Evolutionary conservation across 2,329 filamentous ascomycete species (phyloP).

Genomic region (Colletotrichum sidae): DNA sequence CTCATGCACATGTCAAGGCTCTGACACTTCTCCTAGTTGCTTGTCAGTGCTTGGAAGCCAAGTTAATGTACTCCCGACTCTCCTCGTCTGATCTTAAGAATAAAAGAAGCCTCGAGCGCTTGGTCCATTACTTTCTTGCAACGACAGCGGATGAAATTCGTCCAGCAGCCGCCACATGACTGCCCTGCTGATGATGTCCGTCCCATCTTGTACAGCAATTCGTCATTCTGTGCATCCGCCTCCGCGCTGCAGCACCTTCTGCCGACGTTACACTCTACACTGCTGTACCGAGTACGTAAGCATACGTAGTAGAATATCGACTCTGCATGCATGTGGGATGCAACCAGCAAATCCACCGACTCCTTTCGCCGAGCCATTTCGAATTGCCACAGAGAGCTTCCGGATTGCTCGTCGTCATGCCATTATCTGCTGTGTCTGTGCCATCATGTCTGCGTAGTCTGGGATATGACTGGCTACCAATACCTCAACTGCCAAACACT

Average conservation of each 20-base stretch:
- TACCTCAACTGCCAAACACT: conserved; percentile 11
- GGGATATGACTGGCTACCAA: neutral
- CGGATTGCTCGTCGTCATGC: neutral
- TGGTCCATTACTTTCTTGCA: conserved; percentile 6
- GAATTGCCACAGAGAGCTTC: neutral
- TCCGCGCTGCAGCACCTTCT: no score
- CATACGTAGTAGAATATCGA: no score
- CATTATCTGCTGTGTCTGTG: neutral
- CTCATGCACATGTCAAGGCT: conserved; percentile 3
- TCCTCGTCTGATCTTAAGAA: conserved; percentile 19
- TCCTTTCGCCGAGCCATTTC: neutral
- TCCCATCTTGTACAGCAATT: no score
- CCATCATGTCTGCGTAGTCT: neutral
- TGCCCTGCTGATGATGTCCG: no score
- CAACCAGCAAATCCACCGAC: no score
- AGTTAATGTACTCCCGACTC: conserved; percentile 2
- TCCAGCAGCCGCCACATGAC: neutral
- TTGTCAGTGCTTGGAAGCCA: neutral
- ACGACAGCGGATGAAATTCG: neutral
- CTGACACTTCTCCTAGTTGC: conserved; percentile 12
- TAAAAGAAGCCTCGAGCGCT: neutral
- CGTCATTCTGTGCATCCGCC: no score
- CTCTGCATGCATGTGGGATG: no score
- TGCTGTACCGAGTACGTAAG: no score
- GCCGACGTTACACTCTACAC: no score